A percentile compares a stretch with the other conserved stretches of the same genome.
Evolutionary conservation across 805 yeast genomes (phyloP).

Genomic region (Lachancea waltii): DNA sequence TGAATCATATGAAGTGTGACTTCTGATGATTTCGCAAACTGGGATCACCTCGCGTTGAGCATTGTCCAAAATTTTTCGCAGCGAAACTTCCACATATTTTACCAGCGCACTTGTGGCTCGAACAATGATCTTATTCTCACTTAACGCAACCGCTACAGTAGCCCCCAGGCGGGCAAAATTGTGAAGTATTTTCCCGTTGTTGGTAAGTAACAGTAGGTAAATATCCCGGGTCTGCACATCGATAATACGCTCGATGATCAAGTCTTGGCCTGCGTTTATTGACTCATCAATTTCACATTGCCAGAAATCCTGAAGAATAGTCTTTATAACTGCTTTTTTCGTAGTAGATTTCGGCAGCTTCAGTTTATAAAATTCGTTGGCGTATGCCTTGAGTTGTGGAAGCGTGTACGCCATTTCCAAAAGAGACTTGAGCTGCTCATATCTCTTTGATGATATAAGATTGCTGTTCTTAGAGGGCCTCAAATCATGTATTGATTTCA

Average conservation of each 20-base stretch:
- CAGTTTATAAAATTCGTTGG: constrained; percentile 12
- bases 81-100: constrained; percentile 28
- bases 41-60: constrained; percentile 17
- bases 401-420: constrained; percentile 24
- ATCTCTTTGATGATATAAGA: constrained; percentile 18
- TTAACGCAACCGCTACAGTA: constrained; percentile 22
- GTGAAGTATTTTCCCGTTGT: constrained; percentile 30
- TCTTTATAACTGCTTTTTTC: constrained; percentile 9
- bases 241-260: constrained; percentile 20
- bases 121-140: constrained; percentile 25
- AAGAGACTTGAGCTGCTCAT: constrained; percentile 16
- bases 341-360: constrained; percentile 5
- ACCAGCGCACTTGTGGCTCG: constrained; percentile 21
- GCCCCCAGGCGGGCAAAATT: constrained; percentile 30
- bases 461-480: constrained; percentile 16
- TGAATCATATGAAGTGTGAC: constrained; percentile 12
- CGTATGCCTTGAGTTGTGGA: constrained; percentile 23
- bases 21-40: constrained; percentile 13
- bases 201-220: constrained; percentile 25
- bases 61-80: constrained; percentile 25
- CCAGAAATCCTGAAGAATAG: constrained; percentile 8
- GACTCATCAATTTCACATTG: constrained; percentile 11
- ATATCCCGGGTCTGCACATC: constrained; percentile 22
- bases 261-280: constrained; percentile 18
- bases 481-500: constrained; percentile 24